Evolutionary conservation across 2,329 filamentous ascomycete genomes (phyloP).

Genomic region (Metarhizium robertsii): DNA sequence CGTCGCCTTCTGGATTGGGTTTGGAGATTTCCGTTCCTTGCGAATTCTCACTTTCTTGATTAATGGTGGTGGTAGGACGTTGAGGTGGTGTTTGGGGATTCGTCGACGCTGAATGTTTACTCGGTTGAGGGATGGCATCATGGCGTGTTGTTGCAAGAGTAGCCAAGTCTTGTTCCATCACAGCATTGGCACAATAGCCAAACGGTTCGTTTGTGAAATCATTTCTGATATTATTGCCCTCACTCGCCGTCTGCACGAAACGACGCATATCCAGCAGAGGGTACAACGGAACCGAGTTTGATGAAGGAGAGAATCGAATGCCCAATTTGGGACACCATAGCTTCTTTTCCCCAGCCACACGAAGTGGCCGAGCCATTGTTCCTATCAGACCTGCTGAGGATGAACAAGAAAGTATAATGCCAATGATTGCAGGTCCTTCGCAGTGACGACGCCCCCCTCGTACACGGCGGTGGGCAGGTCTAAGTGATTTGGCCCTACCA

Average conservation of each 20-base stretch:
- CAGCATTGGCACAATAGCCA: neutral
- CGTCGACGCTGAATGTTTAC: neutral
- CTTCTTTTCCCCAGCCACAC: constrained; percentile 5
- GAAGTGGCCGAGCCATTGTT: constrained; percentile 8
- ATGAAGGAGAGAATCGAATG: constrained; percentile 17
- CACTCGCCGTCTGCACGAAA: constrained; percentile 13
- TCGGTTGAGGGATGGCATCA: neutral
- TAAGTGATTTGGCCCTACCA: constrained; percentile 16
- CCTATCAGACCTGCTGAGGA: neutral
- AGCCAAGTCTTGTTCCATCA: neutral
- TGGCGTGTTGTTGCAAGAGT: neutral
- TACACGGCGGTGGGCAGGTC: neutral
- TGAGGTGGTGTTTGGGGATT: neutral
- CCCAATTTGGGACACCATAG: constrained; percentile 21
- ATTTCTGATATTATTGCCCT: neutral
- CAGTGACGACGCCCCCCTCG: neutral
- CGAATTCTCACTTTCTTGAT: neutral
- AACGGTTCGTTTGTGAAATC: neutral
- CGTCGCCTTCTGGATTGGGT: neutral
- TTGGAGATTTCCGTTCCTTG: neutral
- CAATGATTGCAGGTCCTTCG: neutral
- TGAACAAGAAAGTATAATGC: neutral
- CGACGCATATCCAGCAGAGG: constrained; percentile 17
- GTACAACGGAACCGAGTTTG: constrained; percentile 11
- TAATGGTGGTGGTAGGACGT: neutral